Evolutionary conservation across 148 eudicot species (phyloP).

Genomic region (Vaccinium macrocarpon): DNA sequence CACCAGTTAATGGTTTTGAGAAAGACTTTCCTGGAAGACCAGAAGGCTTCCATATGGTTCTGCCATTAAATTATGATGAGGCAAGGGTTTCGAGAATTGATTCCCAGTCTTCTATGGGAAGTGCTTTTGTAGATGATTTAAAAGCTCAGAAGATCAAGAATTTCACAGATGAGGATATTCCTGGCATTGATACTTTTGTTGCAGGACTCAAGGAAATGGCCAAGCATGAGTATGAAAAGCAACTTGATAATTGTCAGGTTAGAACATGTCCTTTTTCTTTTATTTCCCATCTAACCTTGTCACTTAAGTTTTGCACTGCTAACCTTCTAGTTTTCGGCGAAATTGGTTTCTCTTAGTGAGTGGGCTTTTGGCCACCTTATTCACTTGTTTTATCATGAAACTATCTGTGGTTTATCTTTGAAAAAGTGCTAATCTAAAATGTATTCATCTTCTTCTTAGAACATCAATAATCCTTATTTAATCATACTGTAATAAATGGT

Average conservation of each 20-base stretch:
- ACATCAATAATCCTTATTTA: not conserved
- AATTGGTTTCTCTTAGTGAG: not conserved
- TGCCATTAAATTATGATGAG: slow-evolving; percentile 48
- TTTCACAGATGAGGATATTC: slow-evolving; percentile 60
- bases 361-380: not conserved
- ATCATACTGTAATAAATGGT: not conserved
- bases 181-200: slow-evolving; percentile 74
- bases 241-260: slow-evolving; percentile 52
- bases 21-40: slow-evolving; percentile 64
- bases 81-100: slow-evolving; percentile 55
- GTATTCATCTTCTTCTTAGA: not conserved
- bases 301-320: not conserved
- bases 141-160: slow-evolving; percentile 37
- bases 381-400: not conserved
- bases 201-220: slow-evolving; percentile 86
- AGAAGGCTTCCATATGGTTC: slow-evolving; percentile 39
- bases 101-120: slow-evolving; percentile 67
- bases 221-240: slow-evolving; percentile 68
- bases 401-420: not conserved
- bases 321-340: not conserved
- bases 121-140: slow-evolving; percentile 47
- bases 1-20: slow-evolving; percentile 70
- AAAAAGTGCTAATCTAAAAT: not conserved
- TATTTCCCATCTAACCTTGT: not conserved
- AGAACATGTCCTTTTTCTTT: slow-evolving; percentile 17